Conservation (phyloP, 352 stramenopile genomes). For the Peronospora destructor region DNA sequence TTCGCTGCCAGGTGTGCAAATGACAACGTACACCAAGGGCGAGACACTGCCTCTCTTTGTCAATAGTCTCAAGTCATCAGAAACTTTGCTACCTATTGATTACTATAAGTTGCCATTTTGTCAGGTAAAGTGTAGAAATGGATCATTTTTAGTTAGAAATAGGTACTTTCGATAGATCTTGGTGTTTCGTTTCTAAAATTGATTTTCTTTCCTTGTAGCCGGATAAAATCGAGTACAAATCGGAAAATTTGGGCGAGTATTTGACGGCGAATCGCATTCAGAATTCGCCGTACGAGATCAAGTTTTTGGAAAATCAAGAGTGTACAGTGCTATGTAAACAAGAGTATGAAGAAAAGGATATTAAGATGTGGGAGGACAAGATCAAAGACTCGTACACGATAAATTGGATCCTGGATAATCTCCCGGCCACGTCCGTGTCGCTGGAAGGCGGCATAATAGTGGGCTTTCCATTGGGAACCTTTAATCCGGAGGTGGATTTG, state of each 20-base stretch:
- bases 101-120: slow-evolving; percentile 98
- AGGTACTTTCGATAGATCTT: neutral
- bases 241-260: slow-evolving; percentile 99
- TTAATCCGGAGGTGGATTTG: slow-evolving; percentile 87
- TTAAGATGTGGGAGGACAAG: slow-evolving; percentile 88
- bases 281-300: slow-evolving; percentile 96
- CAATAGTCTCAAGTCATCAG: slow-evolving; percentile 91
- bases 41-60: slow-evolving; percentile 88
- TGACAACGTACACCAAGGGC: slow-evolving; percentile 83
- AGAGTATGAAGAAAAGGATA: slow-evolving; percentile 89
- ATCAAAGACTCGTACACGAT: slow-evolving; percentile 97
- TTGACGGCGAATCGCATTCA: slow-evolving; percentile 98
- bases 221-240: slow-evolving; percentile 91
- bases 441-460: slow-evolving; percentile 61
- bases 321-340: slow-evolving; percentile 71
- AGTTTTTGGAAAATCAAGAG: slow-evolving; percentile 71
- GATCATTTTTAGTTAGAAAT: neutral
- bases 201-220: slow-evolving; percentile 34
- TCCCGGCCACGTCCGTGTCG: slow-evolving; percentile 84
- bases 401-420: slow-evolving; percentile 99
- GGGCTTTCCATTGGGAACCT: slow-evolving; percentile 86
- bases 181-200: neutral
- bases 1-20: slow-evolving; percentile 80
- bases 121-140: slow-evolving; percentile 35
- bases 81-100: slow-evolving; percentile 94